Evolutionary conservation across 2,329 filamentous ascomycete species (phyloP), one percentile per base, ranked within the genome.

Genomic region (Beauveria brongniartii): DNA sequence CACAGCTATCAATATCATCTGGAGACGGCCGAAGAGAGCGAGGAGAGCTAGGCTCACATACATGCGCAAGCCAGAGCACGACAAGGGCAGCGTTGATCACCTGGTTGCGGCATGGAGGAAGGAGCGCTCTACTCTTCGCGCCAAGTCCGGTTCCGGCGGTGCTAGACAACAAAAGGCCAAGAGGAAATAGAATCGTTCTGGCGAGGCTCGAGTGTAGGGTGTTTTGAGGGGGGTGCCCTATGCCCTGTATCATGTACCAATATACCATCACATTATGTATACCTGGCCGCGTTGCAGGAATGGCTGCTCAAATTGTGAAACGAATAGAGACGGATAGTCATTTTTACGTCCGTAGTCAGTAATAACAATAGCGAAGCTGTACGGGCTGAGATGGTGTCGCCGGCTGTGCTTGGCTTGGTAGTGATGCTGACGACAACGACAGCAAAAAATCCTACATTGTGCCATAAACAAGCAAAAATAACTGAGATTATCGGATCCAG

Each of bases 1-100:
- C 37, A 86, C 89, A 72, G 91, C 90, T 65, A 91, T 99, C 70
- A 93, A 99, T 77, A 88, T 99, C 68, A 90, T 97, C 74, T 91
- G 96, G 84, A 82, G 93, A 68, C 83, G 85, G 65, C 82, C 84
- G 70, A 94, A 92, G 87, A 85, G 91, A 73, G 91, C 91, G 66
- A 87, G 92, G 72, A 85, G 94, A 69, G 93, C 92, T 28, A 82
- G 91, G 67, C 80, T 99, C 74, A 96, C 90, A 69, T 97, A 93
- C 75, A 89, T 99, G 89, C 84, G 92, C 71, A 80, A 92, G 79
- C 85, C 90, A 62, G 89, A 87, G 76, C 92, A 96, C 75, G 92
- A 96, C 75, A 85, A 91, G 77, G 90, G 92, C 64, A 91, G 85
- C 69, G 90, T 96, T 65, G 90, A 95, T 73, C 85, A 89, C 66